Base-by-base conservation (phyloP, 805 yeast species). In the Nakazawaea pomicola region DNA sequence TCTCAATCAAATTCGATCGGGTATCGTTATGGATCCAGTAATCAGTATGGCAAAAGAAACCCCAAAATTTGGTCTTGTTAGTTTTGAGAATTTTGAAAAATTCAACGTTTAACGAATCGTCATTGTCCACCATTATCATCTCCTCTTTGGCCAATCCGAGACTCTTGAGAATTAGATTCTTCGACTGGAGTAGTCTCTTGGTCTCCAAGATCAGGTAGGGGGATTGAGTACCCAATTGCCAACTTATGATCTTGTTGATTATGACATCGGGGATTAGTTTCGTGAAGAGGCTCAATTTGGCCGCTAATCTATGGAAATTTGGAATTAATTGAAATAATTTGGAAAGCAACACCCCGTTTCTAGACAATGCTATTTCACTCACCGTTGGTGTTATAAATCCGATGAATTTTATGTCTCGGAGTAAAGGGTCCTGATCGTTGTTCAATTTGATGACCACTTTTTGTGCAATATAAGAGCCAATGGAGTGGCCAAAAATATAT, bases 311-410 rank as follows among this genome's bases (percentile, higher is more conserved):
- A 23, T 29, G 35, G 27, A 40, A 28, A 27, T 32, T 36, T 3
- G 44, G 44, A 12, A 41, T 31, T 21, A 16, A 31, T 9, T 28
- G 21, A 17, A 36, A 18, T 10, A 25, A 15, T 11, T 18, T 24
- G 12, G 25, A 10, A 15, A 41, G 14, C 7, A n/a, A 4, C 4
- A 27, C 29, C 12, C 49, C 49, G 21, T 38, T 43, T 4, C 14
- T 6, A 10, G 70, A 64, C 23, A 54, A 49, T n/a, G 77, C 76
- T 24, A 84, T 77, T 49, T 82, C 81, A 18, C 68, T 65, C 16
- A 84, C 65, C 0, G 93, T 82, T 1, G 95, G 95, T 40, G 85
- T 81, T 15, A 83, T 62, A 38, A 83, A 61, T 0, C 88, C 87
- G 16, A 74, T 65, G 41, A 76, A 68, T 38, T 55, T 58, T 24